Evolutionary conservation across 495 filamentous ascomycete species (phyloP), one percentile per base, ranked within the genome.

Genomic region (Aspergillus sclerotioniger): DNA sequence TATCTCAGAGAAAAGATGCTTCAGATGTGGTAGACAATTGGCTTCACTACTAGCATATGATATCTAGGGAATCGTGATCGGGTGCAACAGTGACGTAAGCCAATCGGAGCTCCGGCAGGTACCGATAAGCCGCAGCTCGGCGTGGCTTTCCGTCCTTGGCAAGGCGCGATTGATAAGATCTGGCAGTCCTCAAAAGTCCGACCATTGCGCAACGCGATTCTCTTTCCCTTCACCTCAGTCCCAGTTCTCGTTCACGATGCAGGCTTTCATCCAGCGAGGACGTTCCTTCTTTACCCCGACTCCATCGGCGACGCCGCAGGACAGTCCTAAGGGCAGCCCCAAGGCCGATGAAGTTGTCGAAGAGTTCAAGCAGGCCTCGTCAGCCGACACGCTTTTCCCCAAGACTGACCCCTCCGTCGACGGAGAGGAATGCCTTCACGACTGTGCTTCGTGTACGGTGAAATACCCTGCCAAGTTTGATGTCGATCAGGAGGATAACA

Each of bases 371-470:
- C 75, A 66, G 7, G 65, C 71, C 37, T 53, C 77, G 3, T 69
- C 72, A 19, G 66, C 60, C 0, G 73, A 72, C n/a, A 58, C 62
- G 39, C 71, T 78, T 10, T 79, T 80, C 35, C 53, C 62, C 2
- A 79, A 80, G 29, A 88, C 88, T 6, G 78, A 87, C 60, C 82
- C 86, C 3, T 81, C 79, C 0, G 71, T 87, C n/a, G 94, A 96
- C 69, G 92, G 89, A 43, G 90, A 94, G 35, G 92, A 93, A 46
- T 98, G 94, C 70, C 77, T 88, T 45, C 90, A 87, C 67, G 94
- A 98, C 73, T 98, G 94, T 74, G 84, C 82, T n/a, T 86, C 78
- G 50, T 98, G 94, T 73, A 83, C 82, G 0, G 79, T 93, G 37
- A 79, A 83, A 50, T 91, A 91, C 67, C 93, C 93, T 7, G 83